phyloP scores from a whole-genome alignment of 1,284 basidiomycete species.

The Phenoliferia sp. region DNA sequence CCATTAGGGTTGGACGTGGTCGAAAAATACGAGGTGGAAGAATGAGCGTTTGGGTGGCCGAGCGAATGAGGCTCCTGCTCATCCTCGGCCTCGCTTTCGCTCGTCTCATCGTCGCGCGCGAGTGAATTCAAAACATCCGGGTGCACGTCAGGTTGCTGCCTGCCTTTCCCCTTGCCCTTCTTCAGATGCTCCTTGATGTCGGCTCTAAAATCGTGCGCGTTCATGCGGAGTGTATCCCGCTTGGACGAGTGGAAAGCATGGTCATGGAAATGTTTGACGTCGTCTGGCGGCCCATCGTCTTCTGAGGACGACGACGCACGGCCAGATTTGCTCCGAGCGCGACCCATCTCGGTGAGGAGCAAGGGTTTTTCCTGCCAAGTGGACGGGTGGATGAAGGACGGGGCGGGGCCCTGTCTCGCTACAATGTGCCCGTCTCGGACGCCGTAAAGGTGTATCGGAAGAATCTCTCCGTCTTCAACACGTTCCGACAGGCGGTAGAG shows the following conservation, averaged over 20 bases:
- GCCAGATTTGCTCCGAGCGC: not conserved
- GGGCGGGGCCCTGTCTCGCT: constrained; percentile 1
- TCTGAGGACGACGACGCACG: not conserved
- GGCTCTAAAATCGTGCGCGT: constrained; percentile 1
- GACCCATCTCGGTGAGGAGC: not conserved
- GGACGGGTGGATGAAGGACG: not conserved
- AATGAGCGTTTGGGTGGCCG: not conserved
- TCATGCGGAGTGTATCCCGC: constrained; percentile 7
- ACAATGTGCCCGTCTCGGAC: constrained; percentile 4
- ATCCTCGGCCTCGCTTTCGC: not conserved
- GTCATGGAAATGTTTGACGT: constrained; percentile 15
- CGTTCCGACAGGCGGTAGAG: constrained; percentile 12
- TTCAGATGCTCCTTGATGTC: not conserved
- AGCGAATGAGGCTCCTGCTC: not conserved
- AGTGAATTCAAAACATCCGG: not conserved
- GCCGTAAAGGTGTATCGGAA: constrained; percentile 2
- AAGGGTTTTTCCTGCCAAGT: not conserved
- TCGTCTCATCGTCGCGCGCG: not conserved
- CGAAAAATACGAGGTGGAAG: not conserved
- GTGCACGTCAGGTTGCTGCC: not conserved
- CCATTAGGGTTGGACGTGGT: not conserved
- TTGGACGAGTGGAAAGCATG: not conserved
- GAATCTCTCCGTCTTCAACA: constrained; percentile 1
- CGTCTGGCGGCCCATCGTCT: not conserved
- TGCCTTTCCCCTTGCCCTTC: not conserved